Conservation (phyloP, 2,329 filamentous ascomycete genomes). For the Trichoderma breve region DNA sequence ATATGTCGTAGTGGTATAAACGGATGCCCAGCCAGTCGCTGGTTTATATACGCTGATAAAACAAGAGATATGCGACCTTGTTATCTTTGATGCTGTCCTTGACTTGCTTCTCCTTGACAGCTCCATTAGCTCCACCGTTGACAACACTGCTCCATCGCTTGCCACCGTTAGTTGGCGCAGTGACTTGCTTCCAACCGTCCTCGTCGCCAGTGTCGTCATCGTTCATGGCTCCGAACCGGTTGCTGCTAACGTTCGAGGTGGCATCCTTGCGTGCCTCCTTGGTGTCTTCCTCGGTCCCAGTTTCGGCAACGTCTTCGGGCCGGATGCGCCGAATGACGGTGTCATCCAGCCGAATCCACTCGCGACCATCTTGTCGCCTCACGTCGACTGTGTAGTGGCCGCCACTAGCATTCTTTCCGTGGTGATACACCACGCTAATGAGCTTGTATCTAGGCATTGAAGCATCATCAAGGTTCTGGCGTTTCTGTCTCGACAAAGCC, state of each 20-base stretch:
- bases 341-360: slow-evolving; percentile 96
- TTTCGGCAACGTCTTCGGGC: slow-evolving; percentile 83
- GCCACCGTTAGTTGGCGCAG: slow-evolving; percentile 56
- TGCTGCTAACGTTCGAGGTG: slow-evolving; percentile 48
- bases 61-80: slow-evolving; percentile 94
- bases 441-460: slow-evolving; percentile 80
- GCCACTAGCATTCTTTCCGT: slow-evolving; percentile 92
- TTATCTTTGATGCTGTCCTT: slow-evolving; percentile 77
- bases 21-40: background rate
- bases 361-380: slow-evolving; percentile 85
- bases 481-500: slow-evolving; percentile 74
- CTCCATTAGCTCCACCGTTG: slow-evolving; percentile 61
- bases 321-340: slow-evolving; percentile 83
- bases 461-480: slow-evolving; percentile 60
- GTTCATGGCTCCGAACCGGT: slow-evolving; percentile 70
- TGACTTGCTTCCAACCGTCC: slow-evolving; percentile 81
- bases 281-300: slow-evolving; percentile 70
- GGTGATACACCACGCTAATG: slow-evolving; percentile 91
- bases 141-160: slow-evolving; percentile 68
- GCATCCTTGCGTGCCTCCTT: slow-evolving; percentile 67
- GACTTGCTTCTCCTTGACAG: slow-evolving; percentile 55
- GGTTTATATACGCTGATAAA: slow-evolving; percentile 76
- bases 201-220: slow-evolving; percentile 68
- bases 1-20: slow-evolving; percentile 5
- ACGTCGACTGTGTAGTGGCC: slow-evolving; percentile 99